A percentile compares a stretch with the other conserved stretches of the same genome.
Evolutionary conservation across 306 rosid genomes (phyloP).

Genomic region (apple (Malus domestica)): DNA sequence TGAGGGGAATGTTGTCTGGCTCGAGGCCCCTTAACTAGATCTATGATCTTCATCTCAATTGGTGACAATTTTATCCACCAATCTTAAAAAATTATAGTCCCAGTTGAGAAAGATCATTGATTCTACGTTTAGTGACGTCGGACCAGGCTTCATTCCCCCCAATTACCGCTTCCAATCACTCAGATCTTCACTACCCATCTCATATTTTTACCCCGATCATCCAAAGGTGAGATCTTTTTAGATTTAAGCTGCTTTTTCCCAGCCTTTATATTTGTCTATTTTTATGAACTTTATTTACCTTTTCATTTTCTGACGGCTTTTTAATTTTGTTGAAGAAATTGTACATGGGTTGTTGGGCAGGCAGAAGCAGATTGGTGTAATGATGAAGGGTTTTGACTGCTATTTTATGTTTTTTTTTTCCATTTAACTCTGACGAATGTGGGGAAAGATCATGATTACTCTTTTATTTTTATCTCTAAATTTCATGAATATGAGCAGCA

Average conservation of each 20-base stretch:
- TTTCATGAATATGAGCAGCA: constrained; percentile 16
- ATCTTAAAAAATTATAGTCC: not conserved
- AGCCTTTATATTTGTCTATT: not conserved
- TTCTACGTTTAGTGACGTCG: constrained; percentile 32
- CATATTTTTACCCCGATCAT: not conserved
- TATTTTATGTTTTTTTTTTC: not conserved
- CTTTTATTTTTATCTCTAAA: constrained; percentile 23
- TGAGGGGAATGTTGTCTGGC: constrained; percentile 72
- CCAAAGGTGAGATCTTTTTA: not conserved
- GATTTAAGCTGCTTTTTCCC: not conserved
- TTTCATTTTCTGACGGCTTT: not conserved
- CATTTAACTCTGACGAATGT: constrained; percentile 26
- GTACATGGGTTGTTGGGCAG: constrained; percentile 18
- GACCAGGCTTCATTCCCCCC: constrained; percentile 80
- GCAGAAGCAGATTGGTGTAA: constrained; percentile 49
- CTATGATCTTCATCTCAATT: constrained; percentile 14
- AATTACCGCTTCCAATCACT: constrained; percentile 28
- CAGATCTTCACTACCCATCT: not conserved
- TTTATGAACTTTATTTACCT: not conserved
- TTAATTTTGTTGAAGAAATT: not conserved
- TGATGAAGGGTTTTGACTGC: constrained; percentile 44
- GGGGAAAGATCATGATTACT: constrained; percentile 36
- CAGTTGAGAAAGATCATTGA: constrained; percentile 8
- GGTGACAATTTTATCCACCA: not conserved
- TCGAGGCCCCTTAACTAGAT: constrained; percentile 42